These are phyloP conservation scores for Paraconiothyrium brasiliense DNA, from an alignment of 2,329 filamentous ascomycete genomes.

Conservation along the genomic window DNA sequence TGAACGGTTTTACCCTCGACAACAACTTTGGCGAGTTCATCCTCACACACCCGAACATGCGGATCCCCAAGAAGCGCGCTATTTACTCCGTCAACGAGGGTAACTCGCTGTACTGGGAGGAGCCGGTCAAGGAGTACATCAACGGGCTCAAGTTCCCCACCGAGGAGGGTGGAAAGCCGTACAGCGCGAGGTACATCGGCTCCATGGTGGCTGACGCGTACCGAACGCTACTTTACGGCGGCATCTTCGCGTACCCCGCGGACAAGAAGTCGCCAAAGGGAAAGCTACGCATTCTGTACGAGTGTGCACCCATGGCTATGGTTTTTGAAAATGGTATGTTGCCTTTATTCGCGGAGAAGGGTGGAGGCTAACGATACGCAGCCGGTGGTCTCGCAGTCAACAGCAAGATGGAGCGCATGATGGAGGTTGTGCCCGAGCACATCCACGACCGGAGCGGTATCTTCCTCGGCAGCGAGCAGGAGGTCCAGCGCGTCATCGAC, in stretches of 20 bases:
- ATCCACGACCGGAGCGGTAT: constrained; percentile 97
- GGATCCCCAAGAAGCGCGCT: constrained; percentile 77
- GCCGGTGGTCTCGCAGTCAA: constrained; percentile 92
- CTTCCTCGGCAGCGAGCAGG: constrained; percentile 93
- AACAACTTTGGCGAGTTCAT: constrained; percentile 98
- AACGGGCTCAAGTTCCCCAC: constrained; percentile 85
- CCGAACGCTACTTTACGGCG: constrained; percentile 92
- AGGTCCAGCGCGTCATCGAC: constrained; percentile 93
- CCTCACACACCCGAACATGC: constrained; percentile 94
- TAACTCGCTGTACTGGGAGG: constrained; percentile 96
- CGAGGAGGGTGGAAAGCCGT: constrained; percentile 80
- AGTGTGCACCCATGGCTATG: constrained; percentile 99
- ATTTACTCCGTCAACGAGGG: constrained; percentile 99
- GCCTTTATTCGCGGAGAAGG: background rate
- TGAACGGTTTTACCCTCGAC: constrained; percentile 98
- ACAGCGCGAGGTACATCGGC: constrained; percentile 94
- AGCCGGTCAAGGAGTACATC: constrained; percentile 87
- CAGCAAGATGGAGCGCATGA: constrained; percentile 89
- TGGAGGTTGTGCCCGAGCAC: constrained; percentile 86
- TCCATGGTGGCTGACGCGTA: constrained; percentile 99
- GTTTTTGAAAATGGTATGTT: constrained; percentile 93
- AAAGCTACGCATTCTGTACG: constrained; percentile 95
- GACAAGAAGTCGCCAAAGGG: constrained; percentile 99
- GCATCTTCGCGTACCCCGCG: constrained; percentile 96
- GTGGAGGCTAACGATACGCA: constrained; percentile 50